Percentiles rank a stretch among this genome's conserved stretches.
Evolutionary conservation across 352 stramenopile species (phyloP).

Genomic region (Phytophthora palmivora): DNA sequence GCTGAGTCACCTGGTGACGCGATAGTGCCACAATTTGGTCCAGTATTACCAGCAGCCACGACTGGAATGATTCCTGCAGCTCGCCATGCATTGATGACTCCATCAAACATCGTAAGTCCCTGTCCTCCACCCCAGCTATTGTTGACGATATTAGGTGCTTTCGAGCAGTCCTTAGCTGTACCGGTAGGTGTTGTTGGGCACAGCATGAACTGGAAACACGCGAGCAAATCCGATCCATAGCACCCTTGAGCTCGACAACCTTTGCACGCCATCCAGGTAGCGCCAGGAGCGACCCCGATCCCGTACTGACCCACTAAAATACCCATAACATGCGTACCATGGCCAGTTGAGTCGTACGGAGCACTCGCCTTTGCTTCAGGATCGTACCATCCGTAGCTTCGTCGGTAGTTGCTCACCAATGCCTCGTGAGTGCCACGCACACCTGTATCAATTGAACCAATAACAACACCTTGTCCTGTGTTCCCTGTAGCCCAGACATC

Average conservation of each 20-base stretch:
- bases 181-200: conserved; percentile 62
- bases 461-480: conserved; percentile 55
- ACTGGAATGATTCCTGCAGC: conserved; percentile 65
- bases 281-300: conserved; percentile 60
- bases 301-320: conserved; percentile 53
- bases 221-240: conserved; percentile 51
- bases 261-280: conserved; percentile 67
- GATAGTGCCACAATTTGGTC: conserved; percentile 55
- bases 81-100: conserved; percentile 53
- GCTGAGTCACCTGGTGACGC: conserved; percentile 58
- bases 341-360: conserved; percentile 59
- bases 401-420: conserved; percentile 48
- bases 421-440: conserved; percentile 56
- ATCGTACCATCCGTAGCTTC: conserved; percentile 68
- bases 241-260: conserved; percentile 50
- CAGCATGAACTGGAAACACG: conserved; percentile 74
- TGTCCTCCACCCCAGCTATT: conserved; percentile 76
- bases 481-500: conserved; percentile 57
- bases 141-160: conserved; percentile 64
- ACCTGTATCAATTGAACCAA: conserved; percentile 72
- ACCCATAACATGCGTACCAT: conserved; percentile 64
- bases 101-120: conserved; percentile 48
- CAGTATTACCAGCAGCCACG: conserved; percentile 62
- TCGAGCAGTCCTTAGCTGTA: conserved; percentile 51
- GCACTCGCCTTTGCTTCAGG: conserved; percentile 37